Conservation (phyloP, 352 stramenopile species). For the Saprolegnia diclina region DNA sequence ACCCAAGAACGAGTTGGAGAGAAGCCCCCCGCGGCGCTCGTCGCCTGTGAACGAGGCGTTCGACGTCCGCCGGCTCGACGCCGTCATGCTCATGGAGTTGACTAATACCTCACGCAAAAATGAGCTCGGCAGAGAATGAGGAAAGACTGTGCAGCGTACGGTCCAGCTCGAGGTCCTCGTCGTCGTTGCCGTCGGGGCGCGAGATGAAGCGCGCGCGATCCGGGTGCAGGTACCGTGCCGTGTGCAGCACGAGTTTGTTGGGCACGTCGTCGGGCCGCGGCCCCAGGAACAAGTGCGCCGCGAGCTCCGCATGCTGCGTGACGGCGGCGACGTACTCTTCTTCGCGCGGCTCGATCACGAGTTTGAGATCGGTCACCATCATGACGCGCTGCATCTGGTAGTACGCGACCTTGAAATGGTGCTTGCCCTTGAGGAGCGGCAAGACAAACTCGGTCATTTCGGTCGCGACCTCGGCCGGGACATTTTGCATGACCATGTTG, state of each 20-base stretch:
- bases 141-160: slow-evolving; percentile 6
- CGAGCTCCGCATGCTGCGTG: slow-evolving; percentile 51
- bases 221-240: slow-evolving; percentile 37
- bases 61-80: slow-evolving; percentile 4
- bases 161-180: slow-evolving; percentile 10
- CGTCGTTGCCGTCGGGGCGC: background rate
- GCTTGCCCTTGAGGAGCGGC: slow-evolving; percentile 65
- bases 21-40: slow-evolving; percentile 12
- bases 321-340: slow-evolving; percentile 52
- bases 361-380: slow-evolving; percentile 65
- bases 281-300: slow-evolving; percentile 65
- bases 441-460: slow-evolving; percentile 59
- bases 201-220: slow-evolving; percentile 24
- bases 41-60: slow-evolving; percentile 19
- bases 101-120: background rate
- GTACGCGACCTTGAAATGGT: slow-evolving; percentile 60
- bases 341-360: slow-evolving; percentile 71
- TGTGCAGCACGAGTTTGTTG: slow-evolving; percentile 64
- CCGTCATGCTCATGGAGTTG: background rate
- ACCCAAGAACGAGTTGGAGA: slow-evolving; percentile 26
- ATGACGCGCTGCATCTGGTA: slow-evolving; percentile 63
- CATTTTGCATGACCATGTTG: slow-evolving; percentile 58
- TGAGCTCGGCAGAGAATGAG: background rate
- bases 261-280: slow-evolving; percentile 53
- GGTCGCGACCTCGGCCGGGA: slow-evolving; percentile 47